Conservation (phyloP, 805 yeast species). For the Ogataea nakhonphanomensis region DNA sequence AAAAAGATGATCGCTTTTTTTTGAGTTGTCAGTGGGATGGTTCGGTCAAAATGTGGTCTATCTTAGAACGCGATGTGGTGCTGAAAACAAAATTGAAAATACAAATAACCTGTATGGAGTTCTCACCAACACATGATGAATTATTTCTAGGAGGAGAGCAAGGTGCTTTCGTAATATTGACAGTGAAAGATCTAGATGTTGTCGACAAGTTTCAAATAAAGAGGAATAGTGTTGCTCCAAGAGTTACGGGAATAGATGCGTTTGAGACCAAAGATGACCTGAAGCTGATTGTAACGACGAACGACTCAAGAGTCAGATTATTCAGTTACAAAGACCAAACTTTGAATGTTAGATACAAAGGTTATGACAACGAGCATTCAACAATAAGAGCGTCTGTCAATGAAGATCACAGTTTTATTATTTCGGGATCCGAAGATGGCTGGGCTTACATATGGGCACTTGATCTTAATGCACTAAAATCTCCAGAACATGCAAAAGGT, state of each 20-base stretch:
- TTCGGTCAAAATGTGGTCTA: constrained; percentile 76
- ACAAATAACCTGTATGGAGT: constrained; percentile 69
- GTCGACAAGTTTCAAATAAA: constrained; percentile 44
- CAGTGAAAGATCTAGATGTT: constrained; percentile 59
- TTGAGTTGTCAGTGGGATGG: constrained; percentile 79
- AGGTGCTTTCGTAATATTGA: constrained; percentile 61
- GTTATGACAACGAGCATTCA: constrained; percentile 65
- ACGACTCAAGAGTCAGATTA: constrained; percentile 75
- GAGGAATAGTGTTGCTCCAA: constrained; percentile 45
- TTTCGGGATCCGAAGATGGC: constrained; percentile 85
- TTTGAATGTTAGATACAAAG: constrained; percentile 67
- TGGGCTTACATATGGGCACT: constrained; percentile 81
- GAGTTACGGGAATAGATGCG: constrained; percentile 73
- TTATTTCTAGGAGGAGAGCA: constrained; percentile 74
- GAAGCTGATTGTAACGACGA: constrained; percentile 61
- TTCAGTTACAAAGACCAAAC: constrained; percentile 52
- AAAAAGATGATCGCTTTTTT: constrained; percentile 83
- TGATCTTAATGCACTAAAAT: constrained; percentile 9
- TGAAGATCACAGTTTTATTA: constrained; percentile 54
- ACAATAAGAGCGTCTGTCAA: constrained; percentile 66
- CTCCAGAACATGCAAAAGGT: constrained; percentile 7
- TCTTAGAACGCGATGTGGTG: constrained; percentile 65
- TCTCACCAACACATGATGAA: constrained; percentile 62
- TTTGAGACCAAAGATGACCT: constrained; percentile 30
- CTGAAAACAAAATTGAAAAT: constrained; percentile 59